Base-by-base conservation (phyloP, 345 rosid species). In the Eucalyptus microcorys region DNA sequence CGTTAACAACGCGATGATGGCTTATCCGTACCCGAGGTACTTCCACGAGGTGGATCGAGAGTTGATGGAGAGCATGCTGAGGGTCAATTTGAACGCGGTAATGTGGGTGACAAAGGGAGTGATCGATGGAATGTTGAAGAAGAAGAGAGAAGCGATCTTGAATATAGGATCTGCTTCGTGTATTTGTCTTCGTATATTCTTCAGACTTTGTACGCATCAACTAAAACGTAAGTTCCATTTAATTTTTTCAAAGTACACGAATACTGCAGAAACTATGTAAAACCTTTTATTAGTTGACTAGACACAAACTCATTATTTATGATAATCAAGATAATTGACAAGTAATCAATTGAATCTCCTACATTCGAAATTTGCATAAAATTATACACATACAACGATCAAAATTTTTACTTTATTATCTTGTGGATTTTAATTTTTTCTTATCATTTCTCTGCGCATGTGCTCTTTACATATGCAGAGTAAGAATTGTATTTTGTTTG, bases 81-180 rank as follows among this genome's bases (percentile, higher is more conserved):
- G 88, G 89, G 95, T 94, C 88, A 95, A 93, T 42, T 13, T 86
- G 2, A 93, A 92, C 26, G 95, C 91, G 2, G 83, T 89, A 5
- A 87, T 93, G 3, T 91, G 94, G 97, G 85, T 93, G 13, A 87
- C 92, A 0, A 90, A 32, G 85, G 89, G 91, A 1, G 95, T 93
- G 53, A 87, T 93, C 49, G 92, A 89, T 1, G 66, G 14, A 6
- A 94, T 93, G 97, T 15, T 89, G 88, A 91, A 87, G 88, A 94
- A 91, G 93, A 92, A 91, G 76, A 95, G 91, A 88, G 95, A 95
- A 15, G 95, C 95, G 1, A 91, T 95, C 4, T 4, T 24, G 61
- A 24, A 55, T 24, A 55, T 24, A 8, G 61, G 30, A 10, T 55
- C 61, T 24, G 30, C 10, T 24, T 24, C 61, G 12, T 55, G 5